Evolutionary conservation across 2,329 filamentous ascomycete genomes (phyloP).

Genomic region (Trichoderma sp.): DNA sequence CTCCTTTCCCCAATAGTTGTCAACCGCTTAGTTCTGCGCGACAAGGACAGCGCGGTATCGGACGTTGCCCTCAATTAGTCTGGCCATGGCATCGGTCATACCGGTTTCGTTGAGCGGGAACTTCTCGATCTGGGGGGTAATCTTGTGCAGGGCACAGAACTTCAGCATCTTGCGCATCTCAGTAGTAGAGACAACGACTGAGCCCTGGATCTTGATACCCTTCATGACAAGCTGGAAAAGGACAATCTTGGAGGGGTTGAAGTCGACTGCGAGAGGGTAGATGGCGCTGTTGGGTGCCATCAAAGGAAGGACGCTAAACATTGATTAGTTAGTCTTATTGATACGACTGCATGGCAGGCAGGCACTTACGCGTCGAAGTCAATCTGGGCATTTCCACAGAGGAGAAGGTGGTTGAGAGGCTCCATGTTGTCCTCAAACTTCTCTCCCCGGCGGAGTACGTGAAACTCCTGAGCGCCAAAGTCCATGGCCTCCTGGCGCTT

Average conservation of each 20-base stretch:
- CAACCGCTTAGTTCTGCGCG: slow-evolving; percentile 14
- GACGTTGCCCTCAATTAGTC: slow-evolving; percentile 4
- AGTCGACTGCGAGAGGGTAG: slow-evolving; percentile 54
- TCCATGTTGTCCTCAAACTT: slow-evolving; percentile 58
- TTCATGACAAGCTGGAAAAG: slow-evolving; percentile 8
- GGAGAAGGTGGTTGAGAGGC: slow-evolving; percentile 63
- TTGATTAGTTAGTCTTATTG: background rate
- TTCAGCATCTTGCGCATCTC: slow-evolving; percentile 64
- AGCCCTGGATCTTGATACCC: slow-evolving; percentile 38
- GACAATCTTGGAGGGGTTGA: slow-evolving; percentile 55
- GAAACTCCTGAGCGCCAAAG: slow-evolving; percentile 60
- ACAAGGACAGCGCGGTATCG: slow-evolving; percentile 25
- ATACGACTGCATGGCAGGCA: background rate
- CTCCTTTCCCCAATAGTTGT: background rate
- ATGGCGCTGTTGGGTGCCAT: slow-evolving; percentile 30
- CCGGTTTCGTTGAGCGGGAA: slow-evolving; percentile 61
- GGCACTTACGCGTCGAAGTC: slow-evolving; percentile 13
- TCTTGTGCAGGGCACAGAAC: slow-evolving; percentile 57
- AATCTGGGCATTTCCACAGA: slow-evolving; percentile 33
- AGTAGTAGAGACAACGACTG: slow-evolving; percentile 51
- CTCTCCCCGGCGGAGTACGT: slow-evolving; percentile 50
- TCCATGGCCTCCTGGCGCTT: slow-evolving; percentile 61
- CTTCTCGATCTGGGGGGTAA: slow-evolving; percentile 61
- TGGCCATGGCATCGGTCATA: slow-evolving; percentile 40
- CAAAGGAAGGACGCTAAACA: background rate